Evolutionary conservation across 495 filamentous ascomycete species (phyloP).

Genomic region (Podospora australis): DNA sequence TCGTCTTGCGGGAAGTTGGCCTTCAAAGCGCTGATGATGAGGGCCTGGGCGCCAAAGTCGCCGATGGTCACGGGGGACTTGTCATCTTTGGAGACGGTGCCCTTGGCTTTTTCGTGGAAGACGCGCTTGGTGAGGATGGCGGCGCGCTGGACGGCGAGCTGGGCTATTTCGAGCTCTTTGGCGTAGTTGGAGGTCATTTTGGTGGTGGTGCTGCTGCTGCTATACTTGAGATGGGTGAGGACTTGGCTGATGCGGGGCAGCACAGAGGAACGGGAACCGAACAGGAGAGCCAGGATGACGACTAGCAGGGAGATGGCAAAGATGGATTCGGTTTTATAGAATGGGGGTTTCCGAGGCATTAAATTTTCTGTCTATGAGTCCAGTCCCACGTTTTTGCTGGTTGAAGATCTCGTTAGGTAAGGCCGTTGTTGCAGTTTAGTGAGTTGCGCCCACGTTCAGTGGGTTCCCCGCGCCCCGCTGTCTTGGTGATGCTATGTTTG

Average conservation of each 20-base stretch:
- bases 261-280: conserved; percentile 3
- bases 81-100: conserved; percentile 89
- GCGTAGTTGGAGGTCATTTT: conserved; percentile 46
- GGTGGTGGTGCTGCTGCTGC: conserved; percentile 1
- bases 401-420: not conserved
- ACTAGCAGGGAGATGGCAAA: conserved; percentile 15
- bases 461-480: not conserved
- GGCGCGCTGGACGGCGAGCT: conserved; percentile 88
- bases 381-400: not conserved
- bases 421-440: not conserved
- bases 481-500: not conserved
- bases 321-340: not conserved
- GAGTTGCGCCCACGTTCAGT: not conserved
- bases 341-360: conserved; percentile 1
- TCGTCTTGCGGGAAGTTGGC: conserved; percentile 85
- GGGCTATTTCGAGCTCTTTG: conserved; percentile 77
- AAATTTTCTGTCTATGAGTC: not conserved
- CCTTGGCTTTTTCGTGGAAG: conserved; percentile 87
- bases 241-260: conserved; percentile 18
- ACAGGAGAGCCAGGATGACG: conserved; percentile 20
- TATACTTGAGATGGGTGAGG: conserved; percentile 9
- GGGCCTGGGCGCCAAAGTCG: conserved; percentile 94
- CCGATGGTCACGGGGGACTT: conserved; percentile 94
- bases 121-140: conserved; percentile 83
- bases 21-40: conserved; percentile 85